Percentiles rank a stretch among this genome's conserved stretches.
phyloP scores from a whole-genome alignment of 345 rosid species.

The Eucalyptus fibrosa region DNA sequence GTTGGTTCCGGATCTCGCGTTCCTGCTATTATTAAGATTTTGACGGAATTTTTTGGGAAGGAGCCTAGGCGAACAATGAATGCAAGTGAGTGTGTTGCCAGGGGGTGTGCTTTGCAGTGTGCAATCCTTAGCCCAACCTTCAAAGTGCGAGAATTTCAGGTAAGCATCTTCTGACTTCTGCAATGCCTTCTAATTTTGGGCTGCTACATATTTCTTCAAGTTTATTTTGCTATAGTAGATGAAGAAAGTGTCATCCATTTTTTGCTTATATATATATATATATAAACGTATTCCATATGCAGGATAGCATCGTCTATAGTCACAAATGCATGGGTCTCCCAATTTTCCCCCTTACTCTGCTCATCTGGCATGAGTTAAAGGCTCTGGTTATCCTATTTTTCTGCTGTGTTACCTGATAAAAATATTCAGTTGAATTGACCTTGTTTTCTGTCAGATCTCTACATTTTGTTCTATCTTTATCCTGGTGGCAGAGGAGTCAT shows the following conservation, averaged over 20 bases:
- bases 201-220: background rate
- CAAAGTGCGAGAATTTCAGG: slow-evolving; percentile 97
- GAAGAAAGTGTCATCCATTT: background rate
- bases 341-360: background rate
- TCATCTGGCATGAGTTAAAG: background rate
- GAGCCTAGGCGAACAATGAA: slow-evolving; percentile 97
- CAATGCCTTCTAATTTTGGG: background rate
- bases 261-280: background rate
- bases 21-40: slow-evolving; percentile 69
- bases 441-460: background rate
- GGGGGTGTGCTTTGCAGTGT: slow-evolving; percentile 87
- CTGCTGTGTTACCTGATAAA: background rate
- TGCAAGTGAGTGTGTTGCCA: slow-evolving; percentile 95
- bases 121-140: slow-evolving; percentile 98
- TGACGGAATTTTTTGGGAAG: slow-evolving; percentile 92
- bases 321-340: background rate
- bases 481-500: background rate
- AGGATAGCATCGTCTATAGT: background rate
- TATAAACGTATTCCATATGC: background rate
- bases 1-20: slow-evolving; percentile 88
- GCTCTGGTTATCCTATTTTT: background rate
- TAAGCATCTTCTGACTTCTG: background rate
- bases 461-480: background rate
- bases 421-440: background rate
- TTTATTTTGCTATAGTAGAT: background rate